These are phyloP conservation scores for Phytophthora cactorum DNA, from an alignment of 352 stramenopile species.

Conservation along the genomic window DNA sequence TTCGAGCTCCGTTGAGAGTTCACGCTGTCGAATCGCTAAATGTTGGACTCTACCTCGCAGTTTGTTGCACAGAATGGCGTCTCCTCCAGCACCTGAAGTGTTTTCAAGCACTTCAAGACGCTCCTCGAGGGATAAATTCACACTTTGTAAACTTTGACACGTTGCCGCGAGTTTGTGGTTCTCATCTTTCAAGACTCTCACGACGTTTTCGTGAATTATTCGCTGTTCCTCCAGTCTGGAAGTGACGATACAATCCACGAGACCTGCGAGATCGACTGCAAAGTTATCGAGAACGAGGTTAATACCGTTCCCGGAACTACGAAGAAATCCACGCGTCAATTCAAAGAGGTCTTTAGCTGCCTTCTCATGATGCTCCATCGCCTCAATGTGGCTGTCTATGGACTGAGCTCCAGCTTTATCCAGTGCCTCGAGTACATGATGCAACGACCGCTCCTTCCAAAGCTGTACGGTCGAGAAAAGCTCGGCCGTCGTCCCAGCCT, in stretches of 20 bases:
- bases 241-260: conserved; percentile 42
- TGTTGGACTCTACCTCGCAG: conserved; percentile 40
- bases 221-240: conserved; percentile 51
- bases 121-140: conserved; percentile 28
- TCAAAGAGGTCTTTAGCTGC: conserved; percentile 47
- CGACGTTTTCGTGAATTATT: conserved; percentile 25
- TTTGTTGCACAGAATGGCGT: conserved; percentile 62
- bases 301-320: conserved; percentile 23
- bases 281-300: conserved; percentile 44
- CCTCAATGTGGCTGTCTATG: conserved; percentile 54
- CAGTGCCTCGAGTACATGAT: conserved; percentile 57
- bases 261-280: conserved; percentile 22
- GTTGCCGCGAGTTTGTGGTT: conserved; percentile 35
- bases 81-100: conserved; percentile 41
- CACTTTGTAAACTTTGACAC: conserved; percentile 22
- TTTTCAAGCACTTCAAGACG: conserved; percentile 52
- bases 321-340: conserved; percentile 31
- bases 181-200: conserved; percentile 39
- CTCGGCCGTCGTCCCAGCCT: conserved; percentile 7
- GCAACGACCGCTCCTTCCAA: conserved; percentile 67
- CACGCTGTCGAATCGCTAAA: conserved; percentile 25
- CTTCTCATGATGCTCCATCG: conserved; percentile 65
- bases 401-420: conserved; percentile 25
- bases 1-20: conserved; percentile 35
- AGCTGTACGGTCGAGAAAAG: conserved; percentile 51